Conservation (phyloP, 768 basidiomycete genomes). For the Pleurotus cornucopiae region DNA sequence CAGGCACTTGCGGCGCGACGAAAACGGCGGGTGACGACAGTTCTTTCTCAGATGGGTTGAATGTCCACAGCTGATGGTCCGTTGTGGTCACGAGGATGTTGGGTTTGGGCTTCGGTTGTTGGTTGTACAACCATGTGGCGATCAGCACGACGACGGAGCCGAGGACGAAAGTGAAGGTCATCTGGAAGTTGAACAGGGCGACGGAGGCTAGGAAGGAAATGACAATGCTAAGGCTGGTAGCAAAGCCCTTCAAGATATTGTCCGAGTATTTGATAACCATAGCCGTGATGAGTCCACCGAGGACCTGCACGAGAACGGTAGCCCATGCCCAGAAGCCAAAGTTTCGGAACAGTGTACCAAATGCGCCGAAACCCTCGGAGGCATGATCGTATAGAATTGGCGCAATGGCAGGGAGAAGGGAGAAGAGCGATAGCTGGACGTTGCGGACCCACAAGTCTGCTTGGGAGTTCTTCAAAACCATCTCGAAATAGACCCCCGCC, state of each 20-base stretch:
- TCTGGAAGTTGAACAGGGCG: conserved; percentile 82
- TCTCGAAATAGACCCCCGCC: conserved; percentile 97
- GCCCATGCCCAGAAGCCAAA: conserved; percentile 93
- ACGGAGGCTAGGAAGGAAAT: conserved; percentile 93
- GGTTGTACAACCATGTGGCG: conserved; percentile 92
- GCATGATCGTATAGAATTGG: conserved; percentile 63
- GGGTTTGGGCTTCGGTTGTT: conserved; percentile 36
- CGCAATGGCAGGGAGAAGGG: conserved; percentile 80
- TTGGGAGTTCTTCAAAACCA: conserved; percentile 89
- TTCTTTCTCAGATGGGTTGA: conserved; percentile 2
- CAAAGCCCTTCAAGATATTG: conserved; percentile 92
- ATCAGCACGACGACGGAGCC: conserved; percentile 81
- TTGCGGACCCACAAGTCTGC: conserved; percentile 96
- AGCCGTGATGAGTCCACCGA: conserved; percentile 91
- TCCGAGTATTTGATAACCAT: conserved; percentile 93
- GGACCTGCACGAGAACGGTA: conserved; percentile 81
- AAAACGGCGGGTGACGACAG: neutral
- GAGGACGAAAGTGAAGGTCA: conserved; percentile 81
- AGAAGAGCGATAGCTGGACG: conserved; percentile 93
- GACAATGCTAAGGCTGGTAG: conserved; percentile 90
- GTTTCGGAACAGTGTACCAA: conserved; percentile 66
- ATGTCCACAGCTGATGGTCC: conserved; percentile 7
- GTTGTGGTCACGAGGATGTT: conserved; percentile 1
- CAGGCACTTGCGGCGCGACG: neutral
- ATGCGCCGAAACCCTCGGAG: conserved; percentile 30